Evolutionary conservation across 768 basidiomycete genomes (phyloP), one percentile per base, ranked within the genome.

Genomic region (Lactarius pseudohatsudake): DNA sequence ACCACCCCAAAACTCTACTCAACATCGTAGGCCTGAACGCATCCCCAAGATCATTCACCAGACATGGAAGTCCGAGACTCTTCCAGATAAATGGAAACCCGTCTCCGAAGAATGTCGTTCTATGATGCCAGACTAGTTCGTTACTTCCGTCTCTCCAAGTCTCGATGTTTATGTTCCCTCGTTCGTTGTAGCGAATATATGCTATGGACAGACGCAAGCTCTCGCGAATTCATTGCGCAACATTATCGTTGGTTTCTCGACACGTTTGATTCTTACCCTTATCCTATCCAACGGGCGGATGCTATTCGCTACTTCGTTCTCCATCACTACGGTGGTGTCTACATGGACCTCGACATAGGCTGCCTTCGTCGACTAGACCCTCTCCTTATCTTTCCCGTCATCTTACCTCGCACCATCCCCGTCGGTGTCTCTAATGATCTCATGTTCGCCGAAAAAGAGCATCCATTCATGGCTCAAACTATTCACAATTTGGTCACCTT

Each of bases 391-490:
- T 92, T 90, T 75, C 87, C 92, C 56, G 90, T 95, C 76, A 89
- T 98, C 72, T 85, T 98, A 22, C 94, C 97, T 43, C 91, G 90
- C 71, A 99, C 97, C 8, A 95, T 96, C 69, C 97, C 97, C 50
- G 94, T 99, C 72, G 97, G 97, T 53, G 87, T 99, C 22, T 94
- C 92, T 61, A 99, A 99, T 78, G 97, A 99, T 79, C 86, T 99
- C 75, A 96, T 99, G 81, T 92, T 98, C 69, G 82, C 94, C 22
- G 87, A 91, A 76, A 89, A 89, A 73, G 80, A 81, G 1, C 93
- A 95, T 70, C 90, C 94, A 1, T 92, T 99, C 80, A 83, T 98
- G 79, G 88, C 89, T 45, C 92, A 96, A 77, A 92, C 93, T 59
- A 96, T 98, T 70, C 91, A 96, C 79, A 93, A 91, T 75, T 85